These are phyloP conservation scores for Rhodofomes roseus DNA, from an alignment of 1,284 basidiomycete species.

Conservation along the genomic window DNA sequence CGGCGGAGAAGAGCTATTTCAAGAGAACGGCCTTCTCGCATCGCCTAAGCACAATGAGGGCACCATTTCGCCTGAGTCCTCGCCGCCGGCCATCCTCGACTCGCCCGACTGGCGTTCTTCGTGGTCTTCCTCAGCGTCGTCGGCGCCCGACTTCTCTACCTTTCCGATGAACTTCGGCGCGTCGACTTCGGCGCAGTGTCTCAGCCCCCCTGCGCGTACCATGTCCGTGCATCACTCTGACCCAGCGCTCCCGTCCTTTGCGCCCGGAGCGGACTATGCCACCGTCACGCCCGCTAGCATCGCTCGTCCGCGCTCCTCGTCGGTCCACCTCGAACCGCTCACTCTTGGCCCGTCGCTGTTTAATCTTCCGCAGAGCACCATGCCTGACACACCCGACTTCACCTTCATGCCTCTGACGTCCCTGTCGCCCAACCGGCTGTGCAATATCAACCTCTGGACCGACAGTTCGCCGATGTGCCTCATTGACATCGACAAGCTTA, in stretches of 20 bases:
- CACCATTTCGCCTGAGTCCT: slow-evolving; percentile 12
- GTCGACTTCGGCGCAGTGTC: slow-evolving; percentile 9
- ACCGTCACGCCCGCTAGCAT: slow-evolving; percentile 15
- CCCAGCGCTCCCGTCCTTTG: background rate
- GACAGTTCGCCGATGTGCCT: slow-evolving; percentile 56
- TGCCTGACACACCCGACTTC: slow-evolving; percentile 16
- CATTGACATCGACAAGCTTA: slow-evolving; percentile 48
- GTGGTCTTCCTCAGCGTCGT: slow-evolving; percentile 20
- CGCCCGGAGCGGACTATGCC: slow-evolving; percentile 9
- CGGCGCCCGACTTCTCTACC: slow-evolving; percentile 16
- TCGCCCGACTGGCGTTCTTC: slow-evolving; percentile 11
- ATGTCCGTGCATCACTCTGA: slow-evolving; percentile 1
- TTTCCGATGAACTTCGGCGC: slow-evolving; percentile 13
- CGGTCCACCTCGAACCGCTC: slow-evolving; percentile 28
- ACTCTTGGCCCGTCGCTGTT: slow-evolving; percentile 26
- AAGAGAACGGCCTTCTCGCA: slow-evolving; percentile 43
- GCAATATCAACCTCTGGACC: slow-evolving; percentile 42
- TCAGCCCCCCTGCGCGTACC: slow-evolving; percentile 8
- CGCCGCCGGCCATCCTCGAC: slow-evolving; percentile 13
- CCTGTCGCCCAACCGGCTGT: slow-evolving; percentile 19
- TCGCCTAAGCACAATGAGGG: slow-evolving; percentile 21
- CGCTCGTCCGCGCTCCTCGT: slow-evolving; percentile 11
- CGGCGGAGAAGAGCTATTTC: slow-evolving; percentile 65
- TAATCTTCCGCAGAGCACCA: slow-evolving; percentile 20
- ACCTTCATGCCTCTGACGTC: background rate